Conservation (phyloP, 768 basidiomycete genomes). For the Russula brevipes region DNA sequence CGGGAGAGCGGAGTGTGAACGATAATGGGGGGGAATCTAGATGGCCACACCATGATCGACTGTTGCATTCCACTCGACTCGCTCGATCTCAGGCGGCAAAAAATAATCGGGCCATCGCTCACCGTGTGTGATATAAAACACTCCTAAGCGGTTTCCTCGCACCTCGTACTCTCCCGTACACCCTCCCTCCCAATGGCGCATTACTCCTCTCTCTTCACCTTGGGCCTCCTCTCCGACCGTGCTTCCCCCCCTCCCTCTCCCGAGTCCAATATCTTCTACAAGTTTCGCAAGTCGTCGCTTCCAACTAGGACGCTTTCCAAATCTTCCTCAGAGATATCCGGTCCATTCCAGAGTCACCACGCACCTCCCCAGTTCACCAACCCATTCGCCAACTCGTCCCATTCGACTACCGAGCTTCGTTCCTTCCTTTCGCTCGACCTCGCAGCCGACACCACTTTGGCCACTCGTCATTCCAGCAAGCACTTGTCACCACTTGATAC, state of each 20-base stretch:
- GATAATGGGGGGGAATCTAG: not conserved
- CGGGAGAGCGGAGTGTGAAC: conserved; percentile 3
- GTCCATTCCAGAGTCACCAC: not conserved
- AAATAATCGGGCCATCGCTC: not conserved
- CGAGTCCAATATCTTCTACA: conserved; percentile 8
- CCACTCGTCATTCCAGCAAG: conserved; percentile 31
- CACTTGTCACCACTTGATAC: conserved; percentile 34
- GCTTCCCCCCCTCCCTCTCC: conserved; percentile 17
- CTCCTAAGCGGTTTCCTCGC: not conserved
- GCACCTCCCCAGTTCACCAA: conserved; percentile 18
- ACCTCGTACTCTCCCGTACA: not conserved
- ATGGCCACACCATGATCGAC: not conserved
- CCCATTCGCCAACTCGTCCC: conserved; percentile 11
- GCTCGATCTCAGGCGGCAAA: not conserved
- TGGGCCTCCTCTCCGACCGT: conserved; percentile 23
- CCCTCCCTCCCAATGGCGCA: conserved; percentile 13
- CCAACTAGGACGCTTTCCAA: conserved; percentile 7
- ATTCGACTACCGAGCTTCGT: conserved; percentile 29
- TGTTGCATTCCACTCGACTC: too few species aligned
- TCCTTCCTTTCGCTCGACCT: conserved; percentile 70
- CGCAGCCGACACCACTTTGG: conserved; percentile 46
- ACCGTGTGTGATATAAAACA: not conserved
- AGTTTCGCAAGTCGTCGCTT: conserved; percentile 25
- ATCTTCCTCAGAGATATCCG: not conserved
- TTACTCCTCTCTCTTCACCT: conserved; percentile 24